These are phyloP conservation scores for Salvia miltiorrhiza DNA, from an alignment of 257 asterid species.

Conservation along the genomic window DNA sequence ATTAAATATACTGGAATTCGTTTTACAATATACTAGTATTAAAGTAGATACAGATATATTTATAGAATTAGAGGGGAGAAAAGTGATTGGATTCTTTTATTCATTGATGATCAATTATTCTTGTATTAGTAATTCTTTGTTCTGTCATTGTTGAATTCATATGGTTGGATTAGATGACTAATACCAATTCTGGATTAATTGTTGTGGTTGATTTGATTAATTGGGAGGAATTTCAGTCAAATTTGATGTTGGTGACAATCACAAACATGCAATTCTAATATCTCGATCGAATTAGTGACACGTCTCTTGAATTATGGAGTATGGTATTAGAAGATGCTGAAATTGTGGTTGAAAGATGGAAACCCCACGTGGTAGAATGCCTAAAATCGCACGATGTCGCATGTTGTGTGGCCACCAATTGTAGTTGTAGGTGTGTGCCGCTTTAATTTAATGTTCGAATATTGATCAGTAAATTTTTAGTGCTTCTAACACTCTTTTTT, in stretches of 20 bases:
- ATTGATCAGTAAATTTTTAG: neutral
- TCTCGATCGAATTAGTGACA: neutral
- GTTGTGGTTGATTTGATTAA: neutral
- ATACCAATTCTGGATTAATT: neutral
- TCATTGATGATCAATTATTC: conserved; percentile 13
- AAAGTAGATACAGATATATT: too few relatives aligned
- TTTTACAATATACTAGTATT: too few relatives aligned
- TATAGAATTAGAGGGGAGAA: neutral
- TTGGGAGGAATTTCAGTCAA: neutral
- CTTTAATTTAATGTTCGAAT: neutral
- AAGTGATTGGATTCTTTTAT: conserved; percentile 26
- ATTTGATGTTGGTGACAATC: neutral
- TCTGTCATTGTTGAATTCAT: neutral
- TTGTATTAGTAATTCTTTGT: neutral
- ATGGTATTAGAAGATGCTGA: conserved; percentile 7
- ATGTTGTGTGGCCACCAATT: conserved; percentile 22
- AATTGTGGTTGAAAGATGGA: conserved; percentile 15
- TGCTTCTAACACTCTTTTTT: neutral
- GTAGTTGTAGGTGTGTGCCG: neutral
- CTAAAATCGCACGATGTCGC: conserved; percentile 22
- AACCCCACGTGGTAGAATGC: conserved; percentile 23
- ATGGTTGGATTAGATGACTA: neutral
- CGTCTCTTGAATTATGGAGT: conserved; percentile 13
- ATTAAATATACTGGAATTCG: neutral
- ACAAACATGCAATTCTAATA: neutral